Base-by-base conservation (phyloP, 2,329 filamentous ascomycete species). In the Cadophora sp. region DNA sequence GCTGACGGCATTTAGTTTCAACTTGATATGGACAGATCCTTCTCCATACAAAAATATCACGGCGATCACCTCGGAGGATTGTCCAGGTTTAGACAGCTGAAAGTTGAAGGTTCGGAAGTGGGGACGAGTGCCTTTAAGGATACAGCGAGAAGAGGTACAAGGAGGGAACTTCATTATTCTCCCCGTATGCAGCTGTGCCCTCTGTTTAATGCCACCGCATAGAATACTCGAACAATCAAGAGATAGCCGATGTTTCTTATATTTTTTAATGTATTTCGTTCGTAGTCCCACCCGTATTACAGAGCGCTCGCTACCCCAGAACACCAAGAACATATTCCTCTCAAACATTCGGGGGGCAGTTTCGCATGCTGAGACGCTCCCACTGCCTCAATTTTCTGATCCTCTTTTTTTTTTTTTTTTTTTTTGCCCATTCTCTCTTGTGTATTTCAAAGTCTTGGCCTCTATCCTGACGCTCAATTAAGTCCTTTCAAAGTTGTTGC, bases 21-120 rank as follows among this genome's bases (percentile, higher is more conserved):
- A 89, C 72, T 71, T 87, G 19, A 88, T 89, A 69, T 89, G 87
- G 87, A 86, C 83, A 0, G 81, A 85, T 70, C 84, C 85, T 3
- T 79, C 79, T 1, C 81, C 83, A 4, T 89, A 88, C 73, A 77
- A 72, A 1, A 69, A 76, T 19, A 83, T 89, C 61, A 82, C 81
- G 0, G 73, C 77, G 0, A 76, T 79, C 29, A 83, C 81, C 0
- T 84, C 82, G 6, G 86, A 89, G 77, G 76, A 82, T 60, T 89
- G 87, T 66, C 81, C 85, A 0, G 86, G 85, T 0, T 73, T 89
- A 67, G 86, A 88, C 66, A 58, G 24, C 19, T 29, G 12, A 46
- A 29, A 34, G 14, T 16, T 43, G 12, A 16, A 27, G 4, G 9
- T 48, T 14, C 22, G 12, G 8, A 12, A n/a, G 3, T 12, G 55